phyloP scores from a whole-genome alignment of 345 rosid species.

The Bruguiera sexangula region DNA sequence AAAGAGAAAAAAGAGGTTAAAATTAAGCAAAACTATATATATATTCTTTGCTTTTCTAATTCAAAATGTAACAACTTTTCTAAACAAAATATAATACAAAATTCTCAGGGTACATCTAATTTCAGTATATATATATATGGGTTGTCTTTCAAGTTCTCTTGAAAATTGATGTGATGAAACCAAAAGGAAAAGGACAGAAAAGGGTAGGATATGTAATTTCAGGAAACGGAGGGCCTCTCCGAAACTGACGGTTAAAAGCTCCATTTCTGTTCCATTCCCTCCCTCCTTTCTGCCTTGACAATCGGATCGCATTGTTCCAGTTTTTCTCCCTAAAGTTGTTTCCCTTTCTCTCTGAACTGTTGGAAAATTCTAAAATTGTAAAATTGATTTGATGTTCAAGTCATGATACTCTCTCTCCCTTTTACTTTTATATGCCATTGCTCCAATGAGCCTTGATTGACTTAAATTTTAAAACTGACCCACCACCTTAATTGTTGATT shows the following conservation, averaged over 20 bases:
- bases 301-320: slow-evolving; percentile 39
- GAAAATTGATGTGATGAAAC: too few species aligned
- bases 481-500: background rate
- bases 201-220: too few species aligned
- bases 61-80: too few species aligned
- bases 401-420: background rate
- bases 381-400: background rate
- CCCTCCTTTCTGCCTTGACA: slow-evolving; percentile 36
- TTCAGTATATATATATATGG: too few species aligned
- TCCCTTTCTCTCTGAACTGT: background rate
- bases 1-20: too few species aligned
- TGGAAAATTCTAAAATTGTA: background rate
- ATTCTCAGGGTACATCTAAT: too few species aligned
- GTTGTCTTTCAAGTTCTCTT: too few species aligned
- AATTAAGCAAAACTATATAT: too few species aligned
- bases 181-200: too few species aligned
- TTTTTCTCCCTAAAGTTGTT: background rate
- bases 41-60: too few species aligned
- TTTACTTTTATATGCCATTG: too few species aligned
- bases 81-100: too few species aligned
- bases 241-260: slow-evolving; percentile 43
- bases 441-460: background rate
- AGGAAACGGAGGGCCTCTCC: background rate
- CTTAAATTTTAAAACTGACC: background rate
- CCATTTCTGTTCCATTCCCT: slow-evolving; percentile 10